Percentiles rank a stretch among this genome's conserved stretches.
Conservation (phyloP, 2,329 filamentous ascomycete species). For the Curvularia spicifera region DNA sequence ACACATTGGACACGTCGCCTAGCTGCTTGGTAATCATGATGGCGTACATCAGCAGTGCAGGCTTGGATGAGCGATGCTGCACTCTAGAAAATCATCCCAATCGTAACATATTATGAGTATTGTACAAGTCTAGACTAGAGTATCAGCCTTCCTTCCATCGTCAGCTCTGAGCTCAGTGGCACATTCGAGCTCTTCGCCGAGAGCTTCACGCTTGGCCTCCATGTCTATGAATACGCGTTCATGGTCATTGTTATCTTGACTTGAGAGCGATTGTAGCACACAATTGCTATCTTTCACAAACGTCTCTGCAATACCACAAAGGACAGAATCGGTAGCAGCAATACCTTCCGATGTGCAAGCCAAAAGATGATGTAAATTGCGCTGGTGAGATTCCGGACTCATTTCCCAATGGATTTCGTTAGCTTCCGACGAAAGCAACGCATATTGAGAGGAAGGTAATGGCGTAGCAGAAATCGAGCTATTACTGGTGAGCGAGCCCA, state of each 20-base stretch:
- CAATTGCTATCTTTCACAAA: constrained; percentile 54
- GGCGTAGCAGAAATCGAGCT: constrained; percentile 38
- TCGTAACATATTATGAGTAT: not conserved
- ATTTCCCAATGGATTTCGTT: constrained; percentile 50
- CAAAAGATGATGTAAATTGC: constrained; percentile 48
- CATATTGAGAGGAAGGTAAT: constrained; percentile 25
- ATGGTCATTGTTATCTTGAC: constrained; percentile 50
- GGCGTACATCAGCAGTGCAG: not conserved
- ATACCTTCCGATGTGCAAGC: constrained; percentile 55
- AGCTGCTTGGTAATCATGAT: not conserved
- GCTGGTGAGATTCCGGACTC: constrained; percentile 50
- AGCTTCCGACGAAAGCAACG: constrained; percentile 28
- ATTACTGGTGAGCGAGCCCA: constrained; percentile 32
- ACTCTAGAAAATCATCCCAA: not conserved
- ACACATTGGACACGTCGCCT: not conserved
- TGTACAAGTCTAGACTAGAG: not conserved
- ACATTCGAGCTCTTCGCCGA: constrained; percentile 27
- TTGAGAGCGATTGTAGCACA: constrained; percentile 53
- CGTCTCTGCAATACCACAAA: constrained; percentile 52
- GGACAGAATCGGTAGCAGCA: constrained; percentile 54
- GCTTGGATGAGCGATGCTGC: not conserved
- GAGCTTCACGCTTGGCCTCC: constrained; percentile 29
- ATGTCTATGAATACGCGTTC: constrained; percentile 31
- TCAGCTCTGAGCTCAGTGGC: constrained; percentile 17
- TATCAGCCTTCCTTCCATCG: constrained; percentile 15